phyloP scores from a whole-genome alignment of 208 protist species.

The Tritrichomonas musculus region DNA sequence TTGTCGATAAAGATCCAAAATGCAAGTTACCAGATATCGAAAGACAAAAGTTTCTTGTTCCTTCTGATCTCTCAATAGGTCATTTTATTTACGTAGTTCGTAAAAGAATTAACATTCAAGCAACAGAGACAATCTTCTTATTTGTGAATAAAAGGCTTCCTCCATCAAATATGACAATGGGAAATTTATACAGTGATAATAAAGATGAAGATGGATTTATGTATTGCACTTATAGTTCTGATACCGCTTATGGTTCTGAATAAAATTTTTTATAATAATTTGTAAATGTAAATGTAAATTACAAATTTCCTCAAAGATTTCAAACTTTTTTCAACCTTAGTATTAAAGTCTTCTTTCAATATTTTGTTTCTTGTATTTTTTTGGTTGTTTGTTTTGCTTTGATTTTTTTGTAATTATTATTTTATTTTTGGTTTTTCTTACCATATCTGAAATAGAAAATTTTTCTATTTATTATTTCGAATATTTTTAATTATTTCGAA shows the following conservation, averaged over 20 bases:
- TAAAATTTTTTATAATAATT: not conserved
- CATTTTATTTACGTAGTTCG: conserved; percentile 25
- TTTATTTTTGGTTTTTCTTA: no score
- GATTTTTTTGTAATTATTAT: no score
- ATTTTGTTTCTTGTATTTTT: no score
- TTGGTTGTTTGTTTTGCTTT: no score
- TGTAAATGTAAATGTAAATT: not conserved
- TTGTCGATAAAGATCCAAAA: conserved; percentile 34
- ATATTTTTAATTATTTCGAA: no score
- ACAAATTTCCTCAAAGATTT: no score
- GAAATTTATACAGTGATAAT: not conserved
- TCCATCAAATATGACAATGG: not conserved
- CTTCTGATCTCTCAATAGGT: not conserved
- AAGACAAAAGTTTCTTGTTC: conserved; percentile 32
- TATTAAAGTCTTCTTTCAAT: no score
- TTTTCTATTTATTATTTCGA: no score
- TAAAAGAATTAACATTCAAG: conserved; percentile 17
- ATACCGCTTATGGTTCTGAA: not conserved
- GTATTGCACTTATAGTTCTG: conserved; percentile 28
- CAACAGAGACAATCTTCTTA: not conserved
- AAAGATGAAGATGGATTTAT: conserved; percentile 30
- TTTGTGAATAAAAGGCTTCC: conserved; percentile 30
- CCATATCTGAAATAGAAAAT: no score
- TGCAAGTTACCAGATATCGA: conserved; percentile 26
- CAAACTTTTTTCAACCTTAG: no score